Conservation (phyloP, 1,139 yeast species). For the Lodderomyces theae region DNA sequence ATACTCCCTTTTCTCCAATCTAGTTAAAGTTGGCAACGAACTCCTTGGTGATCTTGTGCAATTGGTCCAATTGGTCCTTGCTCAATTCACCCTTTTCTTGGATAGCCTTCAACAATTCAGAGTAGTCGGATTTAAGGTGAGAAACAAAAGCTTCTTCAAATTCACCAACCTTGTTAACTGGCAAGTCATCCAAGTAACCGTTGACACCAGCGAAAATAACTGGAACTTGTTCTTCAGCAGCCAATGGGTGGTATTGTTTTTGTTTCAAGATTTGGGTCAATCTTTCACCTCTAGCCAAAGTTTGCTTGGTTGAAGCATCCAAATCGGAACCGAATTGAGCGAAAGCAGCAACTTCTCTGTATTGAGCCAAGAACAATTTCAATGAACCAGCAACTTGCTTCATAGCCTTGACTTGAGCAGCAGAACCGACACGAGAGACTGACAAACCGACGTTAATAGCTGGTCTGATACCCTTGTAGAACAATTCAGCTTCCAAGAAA, state of each 20-base stretch:
- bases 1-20: neutral
- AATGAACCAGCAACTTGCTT: slow-evolving; percentile 99
- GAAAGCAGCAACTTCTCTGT: slow-evolving; percentile 99
- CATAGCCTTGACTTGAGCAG: slow-evolving; percentile 99
- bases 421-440: slow-evolving; percentile 99
- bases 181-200: slow-evolving; percentile 93
- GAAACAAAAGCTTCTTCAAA: slow-evolving; percentile 92
- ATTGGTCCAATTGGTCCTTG: slow-evolving; percentile 80
- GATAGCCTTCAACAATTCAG: slow-evolving; percentile 79
- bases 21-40: slow-evolving; percentile 54
- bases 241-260: slow-evolving; percentile 93
- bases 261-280: slow-evolving; percentile 98
- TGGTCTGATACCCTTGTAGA: slow-evolving; percentile 99
- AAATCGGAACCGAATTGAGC: slow-evolving; percentile 99
- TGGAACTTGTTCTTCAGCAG: slow-evolving; percentile 99
- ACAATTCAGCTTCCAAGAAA: slow-evolving; percentile 98
- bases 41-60: slow-evolving; percentile 88
- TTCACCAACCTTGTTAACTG: slow-evolving; percentile 83
- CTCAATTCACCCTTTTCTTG: slow-evolving; percentile 88
- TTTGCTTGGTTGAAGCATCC: slow-evolving; percentile 99
- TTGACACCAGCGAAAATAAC: slow-evolving; percentile 98
- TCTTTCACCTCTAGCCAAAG: slow-evolving; percentile 99
- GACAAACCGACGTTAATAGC: slow-evolving; percentile 99
- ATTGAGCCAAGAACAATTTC: slow-evolving; percentile 99
- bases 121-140: slow-evolving; percentile 85